These are phyloP conservation scores for Escallonia herrerae DNA, from an alignment of 129 eudicot species.

Conservation along the genomic window DNA sequence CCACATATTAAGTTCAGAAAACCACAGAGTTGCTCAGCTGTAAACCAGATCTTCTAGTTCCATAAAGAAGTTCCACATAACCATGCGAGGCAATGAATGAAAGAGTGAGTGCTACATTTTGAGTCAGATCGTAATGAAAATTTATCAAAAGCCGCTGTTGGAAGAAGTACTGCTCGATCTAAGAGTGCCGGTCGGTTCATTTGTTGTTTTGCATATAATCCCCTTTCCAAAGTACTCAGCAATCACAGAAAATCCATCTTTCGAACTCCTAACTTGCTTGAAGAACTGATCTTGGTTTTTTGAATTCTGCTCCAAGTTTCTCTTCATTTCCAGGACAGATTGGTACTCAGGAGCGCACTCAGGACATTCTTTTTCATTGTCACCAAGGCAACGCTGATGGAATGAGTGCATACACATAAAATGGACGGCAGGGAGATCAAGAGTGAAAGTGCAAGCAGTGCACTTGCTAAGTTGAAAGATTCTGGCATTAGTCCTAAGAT, in stretches of 20 bases:
- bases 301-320: slow-evolving; percentile 77
- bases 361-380: slow-evolving; percentile 96
- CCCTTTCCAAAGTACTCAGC: slow-evolving; percentile 98
- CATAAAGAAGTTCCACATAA: too few species aligned
- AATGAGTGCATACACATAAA: slow-evolving; percentile 99
- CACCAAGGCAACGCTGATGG: slow-evolving; percentile 96
- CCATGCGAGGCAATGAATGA: too few species aligned
- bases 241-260: slow-evolving; percentile 94
- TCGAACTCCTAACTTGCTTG: slow-evolving; percentile 64
- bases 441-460: slow-evolving; percentile 89
- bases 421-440: slow-evolving; percentile 99
- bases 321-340: slow-evolving; percentile 80
- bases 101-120: too few species aligned
- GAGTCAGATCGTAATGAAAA: too few species aligned
- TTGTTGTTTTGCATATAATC: slow-evolving; percentile 79
- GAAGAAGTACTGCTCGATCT: slow-evolving; percentile 27
- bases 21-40: too few species aligned
- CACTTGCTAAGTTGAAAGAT: slow-evolving; percentile 98
- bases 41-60: too few species aligned
- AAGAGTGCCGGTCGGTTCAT: slow-evolving; percentile 34
- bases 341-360: slow-evolving; percentile 94
- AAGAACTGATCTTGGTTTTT: slow-evolving; percentile 79
- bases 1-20: too few species aligned
- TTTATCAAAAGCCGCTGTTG: slow-evolving; percentile 26
- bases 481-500: slow-evolving; percentile 90